phyloP scores from a whole-genome alignment of 345 rosid genomes.

The Salix viminalis region DNA sequence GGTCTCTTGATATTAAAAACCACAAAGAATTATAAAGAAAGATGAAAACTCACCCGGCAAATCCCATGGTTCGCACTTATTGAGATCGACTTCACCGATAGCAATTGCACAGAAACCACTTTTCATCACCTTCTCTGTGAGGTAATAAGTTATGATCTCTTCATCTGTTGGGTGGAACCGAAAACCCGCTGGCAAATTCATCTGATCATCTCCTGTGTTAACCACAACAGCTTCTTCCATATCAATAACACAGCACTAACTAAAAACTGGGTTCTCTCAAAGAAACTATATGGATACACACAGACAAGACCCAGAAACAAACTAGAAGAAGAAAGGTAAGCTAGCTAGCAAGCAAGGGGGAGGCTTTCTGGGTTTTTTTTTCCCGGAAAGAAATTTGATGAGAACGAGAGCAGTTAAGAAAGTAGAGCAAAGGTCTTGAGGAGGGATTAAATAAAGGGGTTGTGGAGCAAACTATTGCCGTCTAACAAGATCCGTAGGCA shows the following conservation, averaged over 20 bases:
- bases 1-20: background rate
- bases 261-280: background rate
- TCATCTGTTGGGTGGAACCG: slow-evolving; percentile 93
- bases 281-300: background rate
- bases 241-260: background rate
- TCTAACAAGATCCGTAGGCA: slow-evolving; percentile 56
- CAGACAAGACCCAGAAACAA: background rate
- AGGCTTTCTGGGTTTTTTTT: background rate
- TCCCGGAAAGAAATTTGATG: slow-evolving; percentile 12
- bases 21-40: background rate
- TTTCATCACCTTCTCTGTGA: slow-evolving; percentile 52
- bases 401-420: slow-evolving; percentile 48
- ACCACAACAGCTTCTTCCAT: slow-evolving; percentile 59
- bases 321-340: background rate
- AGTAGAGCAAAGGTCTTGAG: slow-evolving; percentile 33
- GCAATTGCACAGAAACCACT: slow-evolving; percentile 48
- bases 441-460: slow-evolving; percentile 58
- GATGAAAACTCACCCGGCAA: slow-evolving; percentile 53
- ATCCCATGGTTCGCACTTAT: slow-evolving; percentile 96
- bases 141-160: slow-evolving; percentile 72
- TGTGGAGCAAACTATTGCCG: slow-evolving; percentile 10
- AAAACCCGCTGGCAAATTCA: slow-evolving; percentile 79
- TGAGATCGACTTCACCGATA: slow-evolving; percentile 76
- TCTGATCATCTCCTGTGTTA: slow-evolving; percentile 52
- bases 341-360: slow-evolving; percentile 8